Evolutionary conservation across 1,284 basidiomycete species (phyloP), one percentile per base, ranked within the genome.

Genomic region (Ustilago trichophora): DNA sequence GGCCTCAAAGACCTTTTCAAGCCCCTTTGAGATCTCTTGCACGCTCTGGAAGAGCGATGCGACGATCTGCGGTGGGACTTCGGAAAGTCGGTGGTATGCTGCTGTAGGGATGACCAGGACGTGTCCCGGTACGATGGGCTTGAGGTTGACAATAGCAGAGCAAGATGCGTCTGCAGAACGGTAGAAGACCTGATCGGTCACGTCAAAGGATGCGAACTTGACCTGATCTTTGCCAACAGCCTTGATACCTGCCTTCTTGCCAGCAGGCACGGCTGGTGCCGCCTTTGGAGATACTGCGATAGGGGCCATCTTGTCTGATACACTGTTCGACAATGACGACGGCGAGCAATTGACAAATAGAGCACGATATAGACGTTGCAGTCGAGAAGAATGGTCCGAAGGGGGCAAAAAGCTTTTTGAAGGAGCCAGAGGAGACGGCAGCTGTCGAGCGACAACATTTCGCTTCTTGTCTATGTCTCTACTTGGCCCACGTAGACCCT

Each of bases 91-190:
- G 38, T 67, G 48, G 31, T 73, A 76, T 15, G 56, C 59, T 8
- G 26, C 54, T 12, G 66, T 60, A 3, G 80, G 77, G 22, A 80
- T 74, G 24, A 81, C 74, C 24, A 81, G 46, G 2, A 79, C 73
- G 46, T 78, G 80, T 1, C 78, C 76, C 0, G 77, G 77, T 0
- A 77, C 78, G 24, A 81, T 73, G 18, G 80, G 80, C 51, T 79
- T 79, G 18, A 81, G 66, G 55, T 81, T 81, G 33, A 81, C 80
- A 34, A 81, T 66, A 13, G 72, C 75, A 13, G 37, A 60, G 29
- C 47, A 51, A 15, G 38, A 41, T 13, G 33, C 38, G 36, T 55
- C 46, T 3, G 48, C 46, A 4, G 69, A 66, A n/a, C 46, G 41
- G 46, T 67, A 74, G 43, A 76, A 74, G 15, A 48, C 48, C 40